Evolutionary conservation across 169 alveolate genomes (phyloP).

Genomic region (Eimeria praecox): DNA sequence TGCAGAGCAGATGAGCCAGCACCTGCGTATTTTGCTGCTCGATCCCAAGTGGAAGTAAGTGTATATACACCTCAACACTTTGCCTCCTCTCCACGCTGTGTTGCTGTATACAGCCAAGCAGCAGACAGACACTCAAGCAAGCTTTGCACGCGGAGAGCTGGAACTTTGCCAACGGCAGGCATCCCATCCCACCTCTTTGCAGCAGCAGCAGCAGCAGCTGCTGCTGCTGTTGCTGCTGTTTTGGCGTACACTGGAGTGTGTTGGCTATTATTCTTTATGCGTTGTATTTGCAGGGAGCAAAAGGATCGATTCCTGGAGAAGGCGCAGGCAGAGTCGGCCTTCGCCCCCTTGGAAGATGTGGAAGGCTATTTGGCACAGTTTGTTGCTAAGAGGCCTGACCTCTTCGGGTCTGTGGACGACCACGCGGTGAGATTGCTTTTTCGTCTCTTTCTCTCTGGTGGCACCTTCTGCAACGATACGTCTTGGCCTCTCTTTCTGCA

Average conservation of each 20-base stretch:
- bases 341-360: slow-evolving; percentile 92
- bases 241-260: background rate
- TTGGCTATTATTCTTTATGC: background rate
- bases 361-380: slow-evolving; percentile 93
- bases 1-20: slow-evolving; percentile 95
- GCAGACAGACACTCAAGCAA: background rate
- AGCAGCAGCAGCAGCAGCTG: background rate
- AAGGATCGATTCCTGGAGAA: slow-evolving; percentile 91
- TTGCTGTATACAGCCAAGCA: background rate
- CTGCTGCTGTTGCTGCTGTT: background rate
- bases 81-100: background rate
- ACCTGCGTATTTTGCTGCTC: slow-evolving; percentile 95
- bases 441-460: background rate
- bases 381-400: slow-evolving; percentile 94
- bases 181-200: background rate
- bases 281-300: slow-evolving; percentile 83
- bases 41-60: slow-evolving; percentile 98
- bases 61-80: slow-evolving; percentile 77
- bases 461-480: background rate
- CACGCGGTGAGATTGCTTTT: slow-evolving; percentile 87
- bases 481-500: background rate
- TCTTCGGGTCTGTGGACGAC: slow-evolving; percentile 95
- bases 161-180: background rate
- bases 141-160: background rate
- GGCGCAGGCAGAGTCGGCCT: slow-evolving; percentile 93